Conservation (phyloP, 148 eudicot genomes). For the Rhododendron ferrugineum region DNA sequence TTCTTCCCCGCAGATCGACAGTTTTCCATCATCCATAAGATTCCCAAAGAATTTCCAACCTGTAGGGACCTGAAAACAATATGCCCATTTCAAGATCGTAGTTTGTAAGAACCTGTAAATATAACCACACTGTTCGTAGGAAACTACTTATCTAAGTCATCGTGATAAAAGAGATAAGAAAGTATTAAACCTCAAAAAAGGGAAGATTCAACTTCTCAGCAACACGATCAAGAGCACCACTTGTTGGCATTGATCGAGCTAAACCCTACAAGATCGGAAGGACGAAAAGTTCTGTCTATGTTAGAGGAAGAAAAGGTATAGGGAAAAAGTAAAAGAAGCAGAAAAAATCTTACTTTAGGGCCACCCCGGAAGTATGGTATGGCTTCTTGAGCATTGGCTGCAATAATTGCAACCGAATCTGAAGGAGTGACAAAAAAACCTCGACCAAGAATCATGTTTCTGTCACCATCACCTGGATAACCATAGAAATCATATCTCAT, state of each 20-base stretch:
- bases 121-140: neutral
- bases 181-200: constrained; percentile 70
- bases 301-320: neutral
- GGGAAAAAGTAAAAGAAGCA: neutral
- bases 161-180: constrained; percentile 6
- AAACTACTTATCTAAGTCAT: constrained; percentile 7
- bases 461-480: constrained; percentile 92
- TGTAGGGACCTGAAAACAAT: constrained; percentile 76
- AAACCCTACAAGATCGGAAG: constrained; percentile 58
- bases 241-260: constrained; percentile 99
- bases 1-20: constrained; percentile 98
- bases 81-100: neutral
- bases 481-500: constrained; percentile 1
- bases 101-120: neutral
- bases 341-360: constrained; percentile 47
- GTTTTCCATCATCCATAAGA: constrained; percentile 90
- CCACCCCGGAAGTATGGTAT: constrained; percentile 87
- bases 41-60: constrained; percentile 99
- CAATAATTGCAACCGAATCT: constrained; percentile 97
- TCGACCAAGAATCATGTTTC: constrained; percentile 94
- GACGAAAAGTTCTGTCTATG: neutral
- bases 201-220: constrained; percentile 81
- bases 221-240: constrained; percentile 99
- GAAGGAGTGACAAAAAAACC: constrained; percentile 96
- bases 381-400: constrained; percentile 86